Base-by-base conservation (phyloP, 495 filamentous ascomycete species). In the Podospora pseudoanserina region DNA sequence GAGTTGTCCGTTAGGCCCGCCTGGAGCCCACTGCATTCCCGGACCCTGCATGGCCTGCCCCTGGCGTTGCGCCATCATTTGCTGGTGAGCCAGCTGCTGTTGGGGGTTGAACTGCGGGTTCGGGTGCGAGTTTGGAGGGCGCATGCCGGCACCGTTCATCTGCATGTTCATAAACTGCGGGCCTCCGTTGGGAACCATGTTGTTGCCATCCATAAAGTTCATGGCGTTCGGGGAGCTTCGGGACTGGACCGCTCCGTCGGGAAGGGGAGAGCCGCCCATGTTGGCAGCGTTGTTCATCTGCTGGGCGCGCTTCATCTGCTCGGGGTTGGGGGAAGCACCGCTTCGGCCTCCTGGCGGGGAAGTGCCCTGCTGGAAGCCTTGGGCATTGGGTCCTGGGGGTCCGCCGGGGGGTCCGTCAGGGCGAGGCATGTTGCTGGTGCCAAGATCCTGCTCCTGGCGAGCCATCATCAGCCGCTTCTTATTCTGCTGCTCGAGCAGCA, bases 401-500 rank as follows among this genome's bases (percentile, higher is more conserved):
- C 63, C 80, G 68, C 86, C 89, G 63, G 85, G 86, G 64, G 86
- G 83, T 67, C 86, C 86, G 66, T 88, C 88, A 71, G 81, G 75
- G 28, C 88, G 85, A 27, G 76, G 79, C 27, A 78, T 78, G 13
- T 65, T 73, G 62, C 75, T 75, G 56, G 83, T 81, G 78, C 91
- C 88, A 70, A 81, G 91, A 71, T 97, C 93, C 80, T 97, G 94
- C 78, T 98, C 95, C 79, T 96, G 92, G 57, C 95, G 89, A 67
- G 95, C 95, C 94, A 97, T 96, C 86, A 97, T 90, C 73, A 99
- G 82, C 26, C 95, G 85, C 75, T 94, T 95, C 86, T 98, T 99
- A 73, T 98, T 99, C 78, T 99, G 95, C 80, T 99, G 95, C 79
- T 99, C 95, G 55, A 99, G 88, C 65, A 99, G 79, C 95, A 98